phyloP scores from a whole-genome alignment of 2,329 filamentous ascomycete genomes.

The Clarireedia sp. region DNA sequence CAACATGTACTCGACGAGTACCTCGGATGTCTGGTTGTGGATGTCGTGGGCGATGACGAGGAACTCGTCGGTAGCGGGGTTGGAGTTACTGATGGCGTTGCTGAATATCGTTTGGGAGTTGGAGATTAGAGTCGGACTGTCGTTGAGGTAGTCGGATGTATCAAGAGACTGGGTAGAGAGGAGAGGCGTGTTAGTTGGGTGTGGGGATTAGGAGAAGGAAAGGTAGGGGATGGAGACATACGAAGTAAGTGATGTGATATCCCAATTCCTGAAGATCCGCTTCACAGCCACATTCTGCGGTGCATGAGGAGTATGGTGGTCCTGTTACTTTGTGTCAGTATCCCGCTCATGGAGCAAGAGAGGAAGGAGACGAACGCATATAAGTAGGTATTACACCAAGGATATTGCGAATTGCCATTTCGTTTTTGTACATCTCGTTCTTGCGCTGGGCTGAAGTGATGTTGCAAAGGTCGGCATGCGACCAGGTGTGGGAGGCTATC shows the following conservation, averaged over 20 bases:
- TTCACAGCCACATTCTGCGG: slow-evolving; percentile 26
- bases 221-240: slow-evolving; percentile 13
- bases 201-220: no score
- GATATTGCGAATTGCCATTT: slow-evolving; percentile 47
- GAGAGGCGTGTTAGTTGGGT: neutral
- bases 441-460: slow-evolving; percentile 36
- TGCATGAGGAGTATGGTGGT: slow-evolving; percentile 39
- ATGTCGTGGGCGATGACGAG: slow-evolving; percentile 36
- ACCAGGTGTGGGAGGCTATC: slow-evolving; percentile 51
- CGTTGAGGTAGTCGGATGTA: slow-evolving; percentile 43
- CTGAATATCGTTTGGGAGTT: slow-evolving; percentile 35
- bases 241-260: slow-evolving; percentile 42
- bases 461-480: slow-evolving; percentile 39
- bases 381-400: slow-evolving; percentile 47
- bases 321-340: neutral
- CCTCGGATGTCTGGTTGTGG: slow-evolving; percentile 25
- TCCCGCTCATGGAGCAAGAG: neutral
- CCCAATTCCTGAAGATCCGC: slow-evolving; percentile 34
- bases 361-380: slow-evolving; percentile 36
- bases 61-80: slow-evolving; percentile 24
- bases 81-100: slow-evolving; percentile 3
- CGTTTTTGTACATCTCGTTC: slow-evolving; percentile 43
- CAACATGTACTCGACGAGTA: slow-evolving; percentile 26
- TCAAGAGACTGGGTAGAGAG: slow-evolving; percentile 29
- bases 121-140: slow-evolving; percentile 35